phyloP scores from a whole-genome alignment of 495 filamentous ascomycete species.

The Penicillium lagena region DNA sequence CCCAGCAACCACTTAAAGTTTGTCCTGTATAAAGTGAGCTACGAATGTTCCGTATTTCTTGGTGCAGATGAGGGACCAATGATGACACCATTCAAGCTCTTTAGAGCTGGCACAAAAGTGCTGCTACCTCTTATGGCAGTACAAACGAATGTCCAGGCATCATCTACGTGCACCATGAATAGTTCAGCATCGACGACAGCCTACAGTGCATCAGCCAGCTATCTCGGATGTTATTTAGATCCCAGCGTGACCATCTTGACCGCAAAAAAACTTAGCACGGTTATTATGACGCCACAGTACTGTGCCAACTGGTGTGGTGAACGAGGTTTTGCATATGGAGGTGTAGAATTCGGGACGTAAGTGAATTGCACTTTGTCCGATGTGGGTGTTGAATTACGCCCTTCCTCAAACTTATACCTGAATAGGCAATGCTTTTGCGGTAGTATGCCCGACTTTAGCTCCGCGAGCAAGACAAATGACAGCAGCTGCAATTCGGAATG shows the following conservation, averaged over 20 bases:
- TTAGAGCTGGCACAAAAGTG: conserved; percentile 1
- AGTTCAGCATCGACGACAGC: conserved; percentile 1
- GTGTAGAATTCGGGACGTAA: not conserved
- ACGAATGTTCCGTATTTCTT: not conserved
- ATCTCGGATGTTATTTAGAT: conserved; percentile 5
- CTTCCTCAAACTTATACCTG: too few relatives aligned
- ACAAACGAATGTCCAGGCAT: conserved; percentile 1
- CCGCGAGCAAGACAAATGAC: too few relatives aligned
- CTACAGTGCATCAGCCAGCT: conserved; percentile 1
- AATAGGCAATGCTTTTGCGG: too few relatives aligned
- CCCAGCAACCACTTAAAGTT: not conserved
- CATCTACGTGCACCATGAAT: not conserved
- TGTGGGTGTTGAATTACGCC: too few relatives aligned
- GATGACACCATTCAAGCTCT: conserved; percentile 1
- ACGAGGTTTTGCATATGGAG: too few relatives aligned
- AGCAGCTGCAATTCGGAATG: too few relatives aligned
- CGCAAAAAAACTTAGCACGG: conserved; percentile 5
- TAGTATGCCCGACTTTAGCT: not conserved
- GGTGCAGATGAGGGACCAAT: conserved; percentile 1
- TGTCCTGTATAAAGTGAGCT: not conserved
- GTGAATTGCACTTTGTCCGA: too few relatives aligned
- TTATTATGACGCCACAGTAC: not conserved
- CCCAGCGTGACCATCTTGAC: conserved; percentile 5
- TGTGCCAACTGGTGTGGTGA: too few relatives aligned
- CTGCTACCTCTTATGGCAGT: conserved; percentile 3